Evolutionary conservation across 1,284 basidiomycete species (phyloP).

Genomic region (Trametes hirsuta): DNA sequence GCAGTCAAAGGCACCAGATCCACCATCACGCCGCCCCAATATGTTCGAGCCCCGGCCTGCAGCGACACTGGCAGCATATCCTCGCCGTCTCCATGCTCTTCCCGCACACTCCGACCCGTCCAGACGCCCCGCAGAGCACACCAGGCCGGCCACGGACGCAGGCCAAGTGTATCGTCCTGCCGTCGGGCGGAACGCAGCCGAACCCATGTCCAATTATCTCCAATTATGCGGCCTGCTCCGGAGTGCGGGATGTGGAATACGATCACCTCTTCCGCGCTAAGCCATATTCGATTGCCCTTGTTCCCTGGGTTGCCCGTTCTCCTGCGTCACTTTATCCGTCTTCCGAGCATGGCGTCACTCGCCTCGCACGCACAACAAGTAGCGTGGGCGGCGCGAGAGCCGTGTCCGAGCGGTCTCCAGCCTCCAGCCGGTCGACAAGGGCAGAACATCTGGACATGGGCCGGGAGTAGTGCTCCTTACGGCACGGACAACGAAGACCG

Average conservation of each 20-base stretch:
- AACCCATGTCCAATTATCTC: neutral
- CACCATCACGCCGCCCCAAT: neutral
- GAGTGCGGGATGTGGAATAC: neutral
- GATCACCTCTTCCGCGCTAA: slow-evolving; percentile 9
- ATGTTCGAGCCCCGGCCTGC: no score
- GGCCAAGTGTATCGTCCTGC: neutral
- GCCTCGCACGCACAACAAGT: neutral
- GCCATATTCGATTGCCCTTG: slow-evolving; percentile 8
- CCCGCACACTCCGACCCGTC: neutral
- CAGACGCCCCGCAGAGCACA: no score
- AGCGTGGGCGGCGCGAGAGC: neutral
- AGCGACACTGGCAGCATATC: no score
- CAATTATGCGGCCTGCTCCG: neutral
- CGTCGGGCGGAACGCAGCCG: slow-evolving; percentile 5
- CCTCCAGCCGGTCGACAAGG: neutral
- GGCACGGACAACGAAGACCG: slow-evolving; percentile 6
- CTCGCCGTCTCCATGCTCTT: neutral
- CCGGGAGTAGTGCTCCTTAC: neutral
- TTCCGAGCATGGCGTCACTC: neutral
- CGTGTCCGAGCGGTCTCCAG: neutral
- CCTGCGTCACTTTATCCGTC: neutral
- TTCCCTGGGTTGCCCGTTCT: neutral
- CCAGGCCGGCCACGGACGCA: no score
- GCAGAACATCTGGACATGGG: neutral
- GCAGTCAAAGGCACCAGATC: neutral